These are phyloP conservation scores for Aphanocladium album DNA, from an alignment of 2,329 filamentous ascomycete species.

Conservation along the genomic window DNA sequence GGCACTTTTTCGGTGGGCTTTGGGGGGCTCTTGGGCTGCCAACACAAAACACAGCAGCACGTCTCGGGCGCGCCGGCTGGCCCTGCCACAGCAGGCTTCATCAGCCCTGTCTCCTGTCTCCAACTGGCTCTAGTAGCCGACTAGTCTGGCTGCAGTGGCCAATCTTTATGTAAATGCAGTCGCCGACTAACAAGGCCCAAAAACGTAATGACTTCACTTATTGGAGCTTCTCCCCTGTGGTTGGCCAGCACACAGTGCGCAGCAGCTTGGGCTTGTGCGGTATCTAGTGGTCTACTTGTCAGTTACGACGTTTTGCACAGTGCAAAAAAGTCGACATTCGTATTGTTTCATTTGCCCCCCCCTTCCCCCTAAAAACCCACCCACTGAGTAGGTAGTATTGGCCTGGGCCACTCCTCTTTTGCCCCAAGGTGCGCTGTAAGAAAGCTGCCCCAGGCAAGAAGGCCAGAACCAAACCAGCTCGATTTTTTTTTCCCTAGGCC, in stretches of 20 bases:
- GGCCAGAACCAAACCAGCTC: too few species aligned
- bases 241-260: not conserved
- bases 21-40: not conserved
- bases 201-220: too few species aligned
- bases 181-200: not conserved
- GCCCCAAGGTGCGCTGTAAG: not conserved
- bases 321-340: not conserved
- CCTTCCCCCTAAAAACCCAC: not conserved
- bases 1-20: not conserved
- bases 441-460: not conserved
- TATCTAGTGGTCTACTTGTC: not conserved
- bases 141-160: not conserved
- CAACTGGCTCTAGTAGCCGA: not conserved
- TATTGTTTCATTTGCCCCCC: slow-evolving; percentile 1
- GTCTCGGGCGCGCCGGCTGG: slow-evolving; percentile 7
- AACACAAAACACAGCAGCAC: slow-evolving; percentile 2
- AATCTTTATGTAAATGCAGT: not conserved
- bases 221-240: not conserved
- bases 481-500: not conserved
- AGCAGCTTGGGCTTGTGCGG: not conserved
- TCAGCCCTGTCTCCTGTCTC: not conserved
- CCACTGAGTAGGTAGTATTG: not conserved
- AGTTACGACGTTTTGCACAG: not conserved
- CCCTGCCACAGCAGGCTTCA: slow-evolving; percentile 6
- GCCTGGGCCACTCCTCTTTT: not conserved